These are phyloP conservation scores for Trypanosoma melophagium DNA, from an alignment of 208 protist species.

Conservation along the genomic window DNA sequence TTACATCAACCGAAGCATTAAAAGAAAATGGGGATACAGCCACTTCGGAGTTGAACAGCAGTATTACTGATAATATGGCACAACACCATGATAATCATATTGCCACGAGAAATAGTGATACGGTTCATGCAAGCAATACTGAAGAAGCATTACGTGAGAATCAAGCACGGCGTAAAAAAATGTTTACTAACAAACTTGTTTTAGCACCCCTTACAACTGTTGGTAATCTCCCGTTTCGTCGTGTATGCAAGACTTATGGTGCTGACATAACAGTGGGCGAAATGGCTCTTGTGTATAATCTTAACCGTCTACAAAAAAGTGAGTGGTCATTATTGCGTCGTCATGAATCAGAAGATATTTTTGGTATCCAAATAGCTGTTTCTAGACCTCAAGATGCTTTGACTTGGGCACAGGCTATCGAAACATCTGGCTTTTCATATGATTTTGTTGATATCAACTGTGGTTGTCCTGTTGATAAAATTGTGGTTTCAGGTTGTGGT, in stretches of 20 bases:
- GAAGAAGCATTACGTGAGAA: constrained; percentile 52
- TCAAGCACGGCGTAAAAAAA: constrained; percentile 33
- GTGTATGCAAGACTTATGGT: constrained; percentile 90
- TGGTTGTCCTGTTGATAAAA: constrained; percentile 94
- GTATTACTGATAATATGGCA: background rate
- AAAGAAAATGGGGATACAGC: background rate
- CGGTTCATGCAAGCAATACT: background rate
- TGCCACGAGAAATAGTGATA: constrained; percentile 15
- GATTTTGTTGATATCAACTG: constrained; percentile 97
- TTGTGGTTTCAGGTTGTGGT: constrained; percentile 87
- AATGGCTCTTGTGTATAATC: constrained; percentile 92
- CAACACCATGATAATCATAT: background rate
- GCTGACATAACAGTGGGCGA: constrained; percentile 94
- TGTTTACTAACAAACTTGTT: constrained; percentile 91
- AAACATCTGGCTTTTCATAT: constrained; percentile 74
- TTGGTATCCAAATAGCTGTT: constrained; percentile 93
- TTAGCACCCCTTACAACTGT: constrained; percentile 98
- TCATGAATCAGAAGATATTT: constrained; percentile 94
- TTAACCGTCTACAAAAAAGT: constrained; percentile 78
- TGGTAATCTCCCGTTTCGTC: constrained; percentile 97
- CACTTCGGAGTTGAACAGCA: background rate
- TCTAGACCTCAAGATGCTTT: constrained; percentile 58
- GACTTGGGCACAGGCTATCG: constrained; percentile 62
- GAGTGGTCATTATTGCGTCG: constrained; percentile 95
- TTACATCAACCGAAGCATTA: background rate